Evolutionary conservation across 495 filamentous ascomycete species (phyloP).

Genomic region (Daldinia vernicosa): DNA sequence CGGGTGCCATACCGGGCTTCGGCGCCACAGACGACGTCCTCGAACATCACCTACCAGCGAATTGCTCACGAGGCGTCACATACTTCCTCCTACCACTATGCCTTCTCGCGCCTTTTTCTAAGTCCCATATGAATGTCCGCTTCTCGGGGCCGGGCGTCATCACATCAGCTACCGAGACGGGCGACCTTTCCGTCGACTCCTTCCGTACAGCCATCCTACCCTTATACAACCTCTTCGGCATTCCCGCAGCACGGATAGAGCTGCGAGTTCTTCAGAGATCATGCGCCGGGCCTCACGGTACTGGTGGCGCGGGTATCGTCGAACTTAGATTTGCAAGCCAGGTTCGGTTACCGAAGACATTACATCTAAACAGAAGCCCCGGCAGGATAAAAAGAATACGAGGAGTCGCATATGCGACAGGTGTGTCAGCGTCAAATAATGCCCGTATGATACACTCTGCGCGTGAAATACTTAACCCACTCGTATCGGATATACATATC

Average conservation of each 20-base stretch:
- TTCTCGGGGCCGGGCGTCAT: slow-evolving; percentile 95
- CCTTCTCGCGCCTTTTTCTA: slow-evolving; percentile 91
- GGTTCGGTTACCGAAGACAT: slow-evolving; percentile 88
- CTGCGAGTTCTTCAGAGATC: slow-evolving; percentile 81
- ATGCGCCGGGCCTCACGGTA: slow-evolving; percentile 74
- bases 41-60: slow-evolving; percentile 77
- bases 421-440: slow-evolving; percentile 90
- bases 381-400: slow-evolving; percentile 88
- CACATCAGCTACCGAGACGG: slow-evolving; percentile 78
- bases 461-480: slow-evolving; percentile 83
- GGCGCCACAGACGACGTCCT: slow-evolving; percentile 73
- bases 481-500: slow-evolving; percentile 86
- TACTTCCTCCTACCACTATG: slow-evolving; percentile 93
- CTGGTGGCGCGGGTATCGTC: slow-evolving; percentile 88
- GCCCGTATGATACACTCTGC: slow-evolving; percentile 93
- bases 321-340: slow-evolving; percentile 92
- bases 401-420: slow-evolving; percentile 91
- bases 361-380: slow-evolving; percentile 82
- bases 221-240: slow-evolving; percentile 88
- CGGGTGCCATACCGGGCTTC: slow-evolving; percentile 73
- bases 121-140: slow-evolving; percentile 84
- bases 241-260: slow-evolving; percentile 82
- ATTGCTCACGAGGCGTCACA: slow-evolving; percentile 80
- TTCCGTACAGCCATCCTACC: slow-evolving; percentile 94
- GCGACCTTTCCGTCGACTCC: slow-evolving; percentile 89